Base-by-base conservation (phyloP, 345 rosid genomes). In the Psidium guajava region DNA sequence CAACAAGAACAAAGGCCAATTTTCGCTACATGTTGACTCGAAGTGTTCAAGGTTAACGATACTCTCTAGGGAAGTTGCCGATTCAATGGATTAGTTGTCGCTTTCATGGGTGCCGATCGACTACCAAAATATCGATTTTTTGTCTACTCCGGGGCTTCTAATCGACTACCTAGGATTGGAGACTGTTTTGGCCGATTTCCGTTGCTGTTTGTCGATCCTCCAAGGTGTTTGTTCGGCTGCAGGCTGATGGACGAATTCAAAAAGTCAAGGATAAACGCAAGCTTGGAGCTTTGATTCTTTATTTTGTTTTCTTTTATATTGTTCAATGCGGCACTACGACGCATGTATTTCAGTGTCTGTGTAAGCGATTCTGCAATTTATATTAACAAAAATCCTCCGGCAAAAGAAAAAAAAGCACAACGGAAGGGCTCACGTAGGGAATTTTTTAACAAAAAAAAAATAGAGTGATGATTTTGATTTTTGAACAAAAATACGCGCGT, bases 311-410 rank as follows among this genome's bases (percentile, higher is more conserved):
- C 10, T 27, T 14, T 27, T 59, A 59, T 27, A 59, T 59, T 59
- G 40, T 59, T 59, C 14, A 20, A 27, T 59, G 40, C 10, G 36
- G 73, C 73, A 3, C 8, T 6, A 8, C 10, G 1, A 14, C 27
- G 13, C 32, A 32, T 59, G 73, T 27, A 59, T 27, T 3, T 1
- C 2, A 59, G 20, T 27, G 1, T 27, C 1, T 0, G 10, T 0
- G 36, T 27, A 59, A 59, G 36, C 20, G 10, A 27, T 27, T 27
- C 15, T 59, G 8, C 36, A 57, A 11, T 24, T 25, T 5, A 2
- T 57, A 25, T 57, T 3, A 25, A 57, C 28, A 25, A 57, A 57
- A 11, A 13, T 25, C 15, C 0, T 11, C 28, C 7, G 15, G 28
- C 28, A 59, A 59, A 58, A 58, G 69, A 58, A 5, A 58, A 58